phyloP scores from a whole-genome alignment of 2,329 filamentous ascomycete genomes.

The Xylaria sp. region DNA sequence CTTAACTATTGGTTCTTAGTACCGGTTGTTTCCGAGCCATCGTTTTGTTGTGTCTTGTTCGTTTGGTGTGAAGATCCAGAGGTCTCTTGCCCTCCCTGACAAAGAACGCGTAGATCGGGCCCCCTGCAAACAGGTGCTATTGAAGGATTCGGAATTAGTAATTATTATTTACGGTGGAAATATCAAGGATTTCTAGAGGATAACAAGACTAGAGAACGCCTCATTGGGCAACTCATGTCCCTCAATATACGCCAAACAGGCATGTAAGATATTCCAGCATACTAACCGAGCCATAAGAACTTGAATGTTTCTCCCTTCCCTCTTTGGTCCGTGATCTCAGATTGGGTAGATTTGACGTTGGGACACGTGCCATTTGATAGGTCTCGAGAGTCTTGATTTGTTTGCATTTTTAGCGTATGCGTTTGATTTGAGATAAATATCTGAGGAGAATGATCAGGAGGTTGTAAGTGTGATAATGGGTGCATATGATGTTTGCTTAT shows the following conservation, averaged over 20 bases:
- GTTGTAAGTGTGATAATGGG: neutral
- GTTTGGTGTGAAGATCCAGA: neutral
- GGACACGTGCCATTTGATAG: neutral
- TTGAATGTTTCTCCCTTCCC: neutral
- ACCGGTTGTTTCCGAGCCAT: neutral
- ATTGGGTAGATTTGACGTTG: neutral
- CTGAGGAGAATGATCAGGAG: neutral
- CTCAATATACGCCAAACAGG: neutral
- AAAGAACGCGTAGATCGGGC: neutral
- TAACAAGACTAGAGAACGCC: neutral
- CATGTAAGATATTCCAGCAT: neutral
- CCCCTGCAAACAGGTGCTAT: neutral
- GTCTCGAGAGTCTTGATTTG: neutral
- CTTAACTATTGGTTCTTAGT: neutral
- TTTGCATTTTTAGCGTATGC: neutral
- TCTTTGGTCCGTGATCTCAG: too few relatives aligned
- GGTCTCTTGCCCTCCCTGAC: neutral
- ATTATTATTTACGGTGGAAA: neutral
- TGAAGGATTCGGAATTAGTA: neutral
- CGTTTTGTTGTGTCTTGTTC: neutral
- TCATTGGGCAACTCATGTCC: neutral
- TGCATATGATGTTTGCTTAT: neutral
- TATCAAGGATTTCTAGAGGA: neutral
- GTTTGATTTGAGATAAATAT: neutral
- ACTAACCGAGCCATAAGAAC: constrained; percentile 2